Percentiles rank a stretch among this genome's conserved stretches.
phyloP scores from a whole-genome alignment of 1,284 basidiomycete genomes.

The Boletellus deceptivus region DNA sequence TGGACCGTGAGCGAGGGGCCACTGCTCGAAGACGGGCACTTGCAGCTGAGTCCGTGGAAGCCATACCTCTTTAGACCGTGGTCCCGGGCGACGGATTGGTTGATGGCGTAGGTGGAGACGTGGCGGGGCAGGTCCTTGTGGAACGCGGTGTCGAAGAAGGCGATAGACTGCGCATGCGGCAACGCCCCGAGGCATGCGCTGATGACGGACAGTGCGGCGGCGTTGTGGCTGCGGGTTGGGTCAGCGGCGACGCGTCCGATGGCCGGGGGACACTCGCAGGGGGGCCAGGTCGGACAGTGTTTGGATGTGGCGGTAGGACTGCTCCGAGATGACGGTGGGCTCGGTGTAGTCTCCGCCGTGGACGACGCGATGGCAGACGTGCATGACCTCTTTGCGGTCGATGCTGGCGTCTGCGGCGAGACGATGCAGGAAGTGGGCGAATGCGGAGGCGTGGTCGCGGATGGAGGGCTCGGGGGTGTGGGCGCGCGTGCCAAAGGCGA shows the following conservation, averaged over 20 bases:
- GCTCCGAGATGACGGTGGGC: constrained; percentile 64
- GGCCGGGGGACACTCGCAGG: constrained; percentile 47
- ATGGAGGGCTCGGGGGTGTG: constrained; percentile 43
- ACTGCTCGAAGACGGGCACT: constrained; percentile 20
- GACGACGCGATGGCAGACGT: constrained; percentile 74
- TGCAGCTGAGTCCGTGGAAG: constrained; percentile 80
- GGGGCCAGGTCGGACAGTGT: constrained; percentile 78
- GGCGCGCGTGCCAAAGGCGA: constrained; percentile 37
- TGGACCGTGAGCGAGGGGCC: constrained; percentile 17
- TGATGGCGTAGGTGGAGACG: constrained; percentile 76
- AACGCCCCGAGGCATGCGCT: constrained; percentile 60
- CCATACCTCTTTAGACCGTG: constrained; percentile 82
- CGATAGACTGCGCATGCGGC: constrained; percentile 61
- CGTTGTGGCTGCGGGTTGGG: constrained; percentile 51
- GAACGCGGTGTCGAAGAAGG: constrained; percentile 85
- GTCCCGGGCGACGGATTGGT: constrained; percentile 56
- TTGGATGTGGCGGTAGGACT: constrained; percentile 69
- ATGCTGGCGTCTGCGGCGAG: constrained; percentile 46
- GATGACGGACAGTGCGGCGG: constrained; percentile 59
- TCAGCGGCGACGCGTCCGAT: neutral
- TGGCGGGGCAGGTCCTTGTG: constrained; percentile 73
- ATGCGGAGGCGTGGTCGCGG: constrained; percentile 60
- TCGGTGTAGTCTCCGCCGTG: constrained; percentile 77
- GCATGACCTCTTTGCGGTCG: constrained; percentile 44
- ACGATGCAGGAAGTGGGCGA: constrained; percentile 57